phyloP scores from a whole-genome alignment of 352 stramenopile genomes.

The Aphanomyces cochlioides region DNA sequence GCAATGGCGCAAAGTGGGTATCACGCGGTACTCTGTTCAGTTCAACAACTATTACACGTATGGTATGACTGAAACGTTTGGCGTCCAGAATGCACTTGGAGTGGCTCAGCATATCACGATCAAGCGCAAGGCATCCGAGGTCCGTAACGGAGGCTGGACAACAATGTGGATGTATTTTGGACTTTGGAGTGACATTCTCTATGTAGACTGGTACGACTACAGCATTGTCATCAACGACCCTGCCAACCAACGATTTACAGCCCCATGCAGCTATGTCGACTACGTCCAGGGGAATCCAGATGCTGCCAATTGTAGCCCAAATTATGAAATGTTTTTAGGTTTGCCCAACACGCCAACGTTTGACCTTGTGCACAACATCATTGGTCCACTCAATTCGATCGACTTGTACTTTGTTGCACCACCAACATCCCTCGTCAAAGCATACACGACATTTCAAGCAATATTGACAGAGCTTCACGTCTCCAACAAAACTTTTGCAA shows the following conservation, averaged over 20 bases:
- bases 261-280: constrained; percentile 12
- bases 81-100: constrained; percentile 16
- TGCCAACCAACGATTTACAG: constrained; percentile 2
- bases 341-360: neutral
- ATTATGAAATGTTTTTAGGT: neutral
- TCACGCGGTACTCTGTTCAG: neutral
- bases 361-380: neutral
- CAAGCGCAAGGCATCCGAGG: neutral
- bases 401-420: constrained; percentile 8
- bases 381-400: constrained; percentile 22
- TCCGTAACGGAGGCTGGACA: neutral
- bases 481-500: neutral
- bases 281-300: neutral
- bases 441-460: neutral
- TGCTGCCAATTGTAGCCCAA: neutral
- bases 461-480: neutral
- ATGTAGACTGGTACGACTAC: neutral
- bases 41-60: constrained; percentile 17
- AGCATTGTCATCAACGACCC: constrained; percentile 4
- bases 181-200: neutral
- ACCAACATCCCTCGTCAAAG: neutral
- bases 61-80: constrained; percentile 13
- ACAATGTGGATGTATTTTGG: neutral
- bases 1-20: no score
- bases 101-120: neutral